These are phyloP conservation scores for Aspergillus transmontanensis DNA, from an alignment of 2,329 filamentous ascomycete genomes.

Conservation along the genomic window DNA sequence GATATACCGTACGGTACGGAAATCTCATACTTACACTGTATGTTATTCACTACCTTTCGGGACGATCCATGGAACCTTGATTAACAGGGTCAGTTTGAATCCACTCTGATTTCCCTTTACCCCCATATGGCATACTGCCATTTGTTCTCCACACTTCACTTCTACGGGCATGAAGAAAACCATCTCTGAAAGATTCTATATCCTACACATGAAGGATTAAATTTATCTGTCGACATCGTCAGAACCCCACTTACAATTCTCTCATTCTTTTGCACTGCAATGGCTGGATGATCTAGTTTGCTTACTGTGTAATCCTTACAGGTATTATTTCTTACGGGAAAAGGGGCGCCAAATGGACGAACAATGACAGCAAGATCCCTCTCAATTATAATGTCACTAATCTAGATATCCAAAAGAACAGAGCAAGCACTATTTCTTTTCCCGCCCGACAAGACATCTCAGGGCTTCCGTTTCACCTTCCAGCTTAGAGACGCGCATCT, in stretches of 20 bases:
- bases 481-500: constrained; percentile 16
- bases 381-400: constrained; percentile 1
- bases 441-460: background rate
- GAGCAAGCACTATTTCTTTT: constrained; percentile 10
- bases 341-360: background rate
- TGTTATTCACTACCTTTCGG: background rate
- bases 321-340: background rate
- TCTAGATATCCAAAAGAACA: background rate
- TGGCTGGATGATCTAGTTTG: background rate
- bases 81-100: background rate
- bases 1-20: background rate
- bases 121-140: background rate
- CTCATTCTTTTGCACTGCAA: background rate
- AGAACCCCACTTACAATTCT: background rate
- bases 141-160: background rate
- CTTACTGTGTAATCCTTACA: background rate
- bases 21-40: background rate
- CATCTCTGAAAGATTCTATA: background rate
- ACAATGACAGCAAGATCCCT: background rate
- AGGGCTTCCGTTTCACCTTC: constrained; percentile 16
- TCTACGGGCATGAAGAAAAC: constrained; percentile 4
- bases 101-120: background rate
- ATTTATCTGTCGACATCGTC: constrained; percentile 9
- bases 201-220: background rate
- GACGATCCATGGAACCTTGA: background rate